phyloP scores from a whole-genome alignment of 2,329 filamentous ascomycete genomes.

The Phialophora tarda region DNA sequence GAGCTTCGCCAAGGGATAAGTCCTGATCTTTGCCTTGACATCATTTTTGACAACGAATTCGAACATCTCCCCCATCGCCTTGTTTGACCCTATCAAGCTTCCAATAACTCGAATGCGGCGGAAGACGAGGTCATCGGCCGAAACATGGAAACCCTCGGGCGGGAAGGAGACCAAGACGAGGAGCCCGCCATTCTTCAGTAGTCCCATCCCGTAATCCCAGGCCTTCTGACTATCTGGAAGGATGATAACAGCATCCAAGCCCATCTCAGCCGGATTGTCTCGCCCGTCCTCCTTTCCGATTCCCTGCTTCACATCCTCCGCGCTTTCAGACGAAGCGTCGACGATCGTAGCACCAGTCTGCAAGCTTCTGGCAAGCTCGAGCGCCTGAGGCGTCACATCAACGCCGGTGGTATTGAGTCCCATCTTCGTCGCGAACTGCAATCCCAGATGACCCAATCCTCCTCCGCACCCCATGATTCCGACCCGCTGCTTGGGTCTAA shows the following conservation, averaged over 20 bases:
- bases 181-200: conserved; percentile 43
- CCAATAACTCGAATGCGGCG: conserved; percentile 54
- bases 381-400: conserved; percentile 68
- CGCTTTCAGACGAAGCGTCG: conserved; percentile 44
- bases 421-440: conserved; percentile 77
- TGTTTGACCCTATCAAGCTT: conserved; percentile 54
- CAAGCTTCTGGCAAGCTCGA: conserved; percentile 66
- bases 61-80: conserved; percentile 67
- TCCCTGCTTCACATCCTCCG: conserved; percentile 42
- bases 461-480: conserved; percentile 74
- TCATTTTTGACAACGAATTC: conserved; percentile 53
- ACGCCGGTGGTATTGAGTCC: conserved; percentile 66
- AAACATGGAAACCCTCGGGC: conserved; percentile 21
- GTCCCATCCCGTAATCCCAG: conserved; percentile 43
- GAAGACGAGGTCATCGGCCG: conserved; percentile 40
- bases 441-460: conserved; percentile 75
- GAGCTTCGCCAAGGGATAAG: conserved; percentile 27
- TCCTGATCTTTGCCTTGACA: conserved; percentile 25
- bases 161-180: conserved; percentile 46
- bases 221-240: conserved; percentile 49
- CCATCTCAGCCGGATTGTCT: conserved; percentile 46
- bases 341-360: conserved; percentile 60
- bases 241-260: conserved; percentile 53
- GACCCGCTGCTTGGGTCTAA: conserved; percentile 50
- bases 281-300: conserved; percentile 31